Evolutionary conservation across 306 rosid species (phyloP), one percentile per base, ranked within the genome.

Genomic region (Senna tora): DNA sequence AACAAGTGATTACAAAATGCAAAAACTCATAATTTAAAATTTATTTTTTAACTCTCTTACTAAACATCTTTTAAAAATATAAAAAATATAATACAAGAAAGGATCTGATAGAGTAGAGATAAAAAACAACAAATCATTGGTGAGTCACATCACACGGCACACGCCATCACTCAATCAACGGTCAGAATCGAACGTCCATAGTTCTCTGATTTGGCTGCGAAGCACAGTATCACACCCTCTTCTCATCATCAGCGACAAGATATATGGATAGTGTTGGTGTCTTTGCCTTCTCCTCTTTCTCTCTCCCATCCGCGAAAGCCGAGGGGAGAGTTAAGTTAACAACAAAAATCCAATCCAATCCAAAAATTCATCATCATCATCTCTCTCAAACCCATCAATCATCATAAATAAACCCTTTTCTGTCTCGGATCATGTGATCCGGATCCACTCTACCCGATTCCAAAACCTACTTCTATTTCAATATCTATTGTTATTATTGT

Each of bases 221-320:
- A 1, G 63, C 59, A 79, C 0, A 6, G 1, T 0, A 70, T 43
- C 34, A 46, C 0, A n/a, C 9, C 47, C 36, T 33, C 33, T 65
- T 43, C 79, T 79, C n/a, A n/a, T n/a, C 9, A 88, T 90, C 90
- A 69, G 22, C 79, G 79, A 79, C 86, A 59, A 54, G 82, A 75
- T 88, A 74, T 79, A 88, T 86, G 92, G 93, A 88, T 88, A 83
- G 87, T 73, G 91, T 83, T 73, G 56, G 63, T 25, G 51, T 28
- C 30, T 59, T 43, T 13, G 30, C 13, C 64, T 0, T 47, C 65
- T 76, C 71, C 80, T 69, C 77, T 84, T 11, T 83, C 15, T 83
- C 85, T 73, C 80, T 81, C 83, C 76, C 87, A 33, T 67, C 84
- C 72, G 80, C 87, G 73, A 82, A 84, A 71, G 77, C 85, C 43